Evolutionary conservation across 768 basidiomycete genomes (phyloP), one percentile per base, ranked within the genome.

Genomic region (Lyophyllum semitale): DNA sequence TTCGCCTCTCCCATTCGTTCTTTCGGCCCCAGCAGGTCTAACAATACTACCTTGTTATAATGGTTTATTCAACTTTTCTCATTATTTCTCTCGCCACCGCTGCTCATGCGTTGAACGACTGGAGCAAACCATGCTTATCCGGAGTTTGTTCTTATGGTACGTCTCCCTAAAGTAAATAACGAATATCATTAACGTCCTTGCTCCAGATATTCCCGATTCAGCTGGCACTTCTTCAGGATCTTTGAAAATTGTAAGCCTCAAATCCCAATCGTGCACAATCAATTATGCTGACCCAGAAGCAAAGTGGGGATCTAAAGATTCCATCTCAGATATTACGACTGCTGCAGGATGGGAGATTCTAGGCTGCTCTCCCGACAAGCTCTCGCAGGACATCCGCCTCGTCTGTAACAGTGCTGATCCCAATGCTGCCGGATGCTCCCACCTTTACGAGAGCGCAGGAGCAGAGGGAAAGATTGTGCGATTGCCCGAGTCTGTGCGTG

Each of bases 301-400:
- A 2, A 33, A 77, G 78, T 78, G 73, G 75, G 76, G 75, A 4
- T 53, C 71, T 8, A 32, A 60, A 1, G 62, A 60, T 35, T 66
- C 75, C 9, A 78, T 78, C 20, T 70, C 75, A 8, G 77, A 79
- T 53, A 73, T 79, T 35, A 77, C 78, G 2, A 55, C 71, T n/a
- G 78, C 79, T 5, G 81, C 77, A 18, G 83, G 82, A 23, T 84
- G 81, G 81, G 69, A 73, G 26, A 80, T 83, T 38, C 59, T 82
- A 20, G 73, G 69, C 33, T 84, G 83, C 61, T 67, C 73, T 29
- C 64, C 76, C 3, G 70, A 75, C 53, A 57, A 66, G 0, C 54
- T 73, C 11, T 61, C 71, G 25, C 81, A 82, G 57, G 77, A 80
- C 38, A 75, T 82, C 46, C 77, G 80, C 8, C 71, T 81, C 18